Conservation (phyloP, 345 rosid genomes). For the Rhodamnia rubescens region DNA sequence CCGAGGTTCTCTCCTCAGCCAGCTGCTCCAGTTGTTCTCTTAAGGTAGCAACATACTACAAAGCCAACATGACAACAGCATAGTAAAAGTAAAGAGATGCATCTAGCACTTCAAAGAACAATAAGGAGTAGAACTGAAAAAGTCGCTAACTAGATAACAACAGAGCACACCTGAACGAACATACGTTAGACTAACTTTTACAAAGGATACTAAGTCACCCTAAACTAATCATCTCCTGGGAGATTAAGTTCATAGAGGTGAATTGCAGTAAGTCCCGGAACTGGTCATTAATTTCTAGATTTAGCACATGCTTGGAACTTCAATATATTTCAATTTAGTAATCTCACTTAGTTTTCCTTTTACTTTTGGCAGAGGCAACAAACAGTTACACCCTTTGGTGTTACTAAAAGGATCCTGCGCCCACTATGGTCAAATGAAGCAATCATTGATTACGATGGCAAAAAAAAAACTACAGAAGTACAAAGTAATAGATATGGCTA, state of each 20-base stretch:
- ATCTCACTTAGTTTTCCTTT: neutral
- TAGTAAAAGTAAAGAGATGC: neutral
- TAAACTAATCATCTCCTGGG: neutral
- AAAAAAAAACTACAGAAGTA: neutral
- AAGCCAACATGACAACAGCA: neutral
- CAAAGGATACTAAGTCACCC: neutral
- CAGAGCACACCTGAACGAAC: neutral
- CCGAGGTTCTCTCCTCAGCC: slow-evolving; percentile 61
- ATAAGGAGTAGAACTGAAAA: neutral
- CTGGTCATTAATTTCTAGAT: neutral
- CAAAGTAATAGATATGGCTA: neutral
- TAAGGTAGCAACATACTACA: slow-evolving; percentile 78
- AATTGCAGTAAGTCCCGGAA: neutral
- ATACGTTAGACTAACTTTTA: neutral
- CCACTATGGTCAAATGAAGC: neutral
- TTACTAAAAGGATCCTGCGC: neutral
- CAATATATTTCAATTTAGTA: neutral
- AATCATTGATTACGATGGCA: neutral
- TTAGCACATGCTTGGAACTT: neutral
- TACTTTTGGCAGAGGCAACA: neutral
- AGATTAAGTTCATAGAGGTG: neutral
- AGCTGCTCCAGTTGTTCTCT: slow-evolving; percentile 65
- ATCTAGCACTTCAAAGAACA: neutral
- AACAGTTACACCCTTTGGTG: neutral
- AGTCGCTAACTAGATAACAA: neutral